These are phyloP conservation scores for Gleditsia sinensis DNA, from an alignment of 306 rosid species.

Conservation along the genomic window DNA sequence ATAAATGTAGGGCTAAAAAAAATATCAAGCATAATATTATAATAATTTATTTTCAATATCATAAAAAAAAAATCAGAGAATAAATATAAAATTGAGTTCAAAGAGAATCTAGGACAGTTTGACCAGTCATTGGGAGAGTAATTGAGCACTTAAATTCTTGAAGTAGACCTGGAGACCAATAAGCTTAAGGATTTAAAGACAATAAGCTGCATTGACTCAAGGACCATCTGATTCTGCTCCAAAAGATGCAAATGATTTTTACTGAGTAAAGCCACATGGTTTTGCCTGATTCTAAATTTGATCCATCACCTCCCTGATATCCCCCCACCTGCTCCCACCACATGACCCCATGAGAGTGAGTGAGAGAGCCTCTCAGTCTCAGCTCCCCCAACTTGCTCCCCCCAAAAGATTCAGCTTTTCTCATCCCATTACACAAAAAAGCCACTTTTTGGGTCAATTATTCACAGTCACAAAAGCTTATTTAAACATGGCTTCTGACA, in stretches of 20 bases:
- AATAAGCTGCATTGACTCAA: background rate
- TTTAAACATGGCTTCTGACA: background rate
- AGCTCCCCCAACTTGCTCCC: background rate
- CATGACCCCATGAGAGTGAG: conserved; percentile 54
- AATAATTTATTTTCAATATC: no score
- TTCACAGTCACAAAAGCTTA: background rate
- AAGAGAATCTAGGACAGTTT: conserved; percentile 1
- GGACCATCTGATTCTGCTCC: background rate
- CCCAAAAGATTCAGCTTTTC: background rate
- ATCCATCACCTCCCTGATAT: conserved; percentile 26
- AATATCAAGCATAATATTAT: no score
- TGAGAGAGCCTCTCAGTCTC: conserved; percentile 21
- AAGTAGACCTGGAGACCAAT: background rate
- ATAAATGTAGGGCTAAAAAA: no score
- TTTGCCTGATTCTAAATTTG: background rate
- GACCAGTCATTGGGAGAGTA: background rate
- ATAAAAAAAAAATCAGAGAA: no score
- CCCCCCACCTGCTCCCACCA: conserved; percentile 35
- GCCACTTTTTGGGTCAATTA: background rate
- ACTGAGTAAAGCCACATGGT: background rate
- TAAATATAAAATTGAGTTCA: background rate
- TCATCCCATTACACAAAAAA: background rate
- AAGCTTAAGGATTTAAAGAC: background rate
- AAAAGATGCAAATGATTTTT: background rate
- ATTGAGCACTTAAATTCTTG: background rate